Percentiles rank a stretch among this genome's conserved stretches.
These are phyloP conservation scores for Cyclanthera cordifolia DNA, from an alignment of 306 rosid species.

Conservation along the genomic window DNA sequence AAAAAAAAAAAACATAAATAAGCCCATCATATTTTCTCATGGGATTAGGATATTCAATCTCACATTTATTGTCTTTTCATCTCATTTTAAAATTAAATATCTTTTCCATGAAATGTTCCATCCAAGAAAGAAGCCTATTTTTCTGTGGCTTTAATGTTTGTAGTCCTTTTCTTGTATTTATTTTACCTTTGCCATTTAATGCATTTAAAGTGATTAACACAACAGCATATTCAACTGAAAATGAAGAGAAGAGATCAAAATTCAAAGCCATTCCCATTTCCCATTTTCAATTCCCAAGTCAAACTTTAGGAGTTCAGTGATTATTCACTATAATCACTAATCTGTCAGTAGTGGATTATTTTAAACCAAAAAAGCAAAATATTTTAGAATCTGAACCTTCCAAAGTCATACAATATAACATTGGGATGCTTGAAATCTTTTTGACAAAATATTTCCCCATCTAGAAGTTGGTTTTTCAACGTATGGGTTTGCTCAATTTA, in stretches of 20 bases:
- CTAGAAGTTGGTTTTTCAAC: slow-evolving; percentile 1
- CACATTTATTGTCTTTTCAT: no score
- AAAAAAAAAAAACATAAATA: slow-evolving; percentile 6
- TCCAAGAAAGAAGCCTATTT: no score
- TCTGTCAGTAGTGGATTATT: slow-evolving; percentile 6
- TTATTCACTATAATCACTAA: slow-evolving; percentile 13
- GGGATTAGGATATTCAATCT: no score
- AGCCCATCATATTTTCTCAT: neutral
- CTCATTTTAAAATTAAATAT: slow-evolving; percentile 1
- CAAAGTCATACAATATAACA: slow-evolving; percentile 1
- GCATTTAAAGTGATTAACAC: neutral
- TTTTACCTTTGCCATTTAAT: slow-evolving; percentile 1
- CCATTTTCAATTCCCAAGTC: slow-evolving; percentile 4
- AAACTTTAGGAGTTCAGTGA: neutral
- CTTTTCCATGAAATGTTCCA: slow-evolving; percentile 1
- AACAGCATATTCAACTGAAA: neutral
- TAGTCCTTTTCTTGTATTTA: slow-evolving; percentile 1
- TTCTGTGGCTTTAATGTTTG: no score
- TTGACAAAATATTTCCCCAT: slow-evolving; percentile 4
- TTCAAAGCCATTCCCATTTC: neutral
- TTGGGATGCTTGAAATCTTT: slow-evolving; percentile 12
- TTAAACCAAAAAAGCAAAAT: neutral
- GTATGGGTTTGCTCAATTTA: slow-evolving; percentile 11
- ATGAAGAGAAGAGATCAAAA: neutral
- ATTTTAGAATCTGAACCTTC: slow-evolving; percentile 16